Percentiles rank a stretch among this genome's conserved stretches.
phyloP scores from a whole-genome alignment of 1,284 basidiomycete genomes.

The Naganishia cerealis region DNA sequence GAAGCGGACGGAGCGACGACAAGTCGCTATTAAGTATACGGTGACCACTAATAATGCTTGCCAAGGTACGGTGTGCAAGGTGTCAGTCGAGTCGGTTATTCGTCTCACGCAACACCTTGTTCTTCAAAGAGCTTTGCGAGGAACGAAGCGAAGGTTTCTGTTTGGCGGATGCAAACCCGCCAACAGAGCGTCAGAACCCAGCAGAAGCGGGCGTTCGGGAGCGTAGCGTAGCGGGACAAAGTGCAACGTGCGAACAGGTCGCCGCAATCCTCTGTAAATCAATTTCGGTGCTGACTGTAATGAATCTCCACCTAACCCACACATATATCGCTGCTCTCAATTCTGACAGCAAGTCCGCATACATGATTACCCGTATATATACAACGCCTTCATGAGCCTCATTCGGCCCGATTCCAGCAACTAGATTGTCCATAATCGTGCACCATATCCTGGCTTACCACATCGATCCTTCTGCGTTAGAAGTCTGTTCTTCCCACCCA shows the following conservation, averaged over 20 bases:
- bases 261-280: background rate
- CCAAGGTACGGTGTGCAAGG: too few species aligned
- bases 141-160: too few species aligned
- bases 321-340: too few species aligned
- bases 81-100: background rate
- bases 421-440: background rate
- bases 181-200: too few species aligned
- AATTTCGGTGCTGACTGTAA: slow-evolving; percentile 3
- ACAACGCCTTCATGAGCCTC: slow-evolving; percentile 6
- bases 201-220: too few species aligned
- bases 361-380: background rate
- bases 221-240: too few species aligned
- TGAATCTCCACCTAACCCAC: background rate
- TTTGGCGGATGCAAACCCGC: too few species aligned
- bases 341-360: too few species aligned
- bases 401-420: background rate
- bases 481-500: slow-evolving; percentile 27
- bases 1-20: background rate
- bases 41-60: background rate
- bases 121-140: too few species aligned
- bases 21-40: background rate
- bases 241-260: background rate
- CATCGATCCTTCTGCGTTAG: background rate
- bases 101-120: too few species aligned
- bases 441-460: background rate